Evolutionary conservation across 805 yeast genomes (phyloP), one percentile per base, ranked within the genome.

Genomic region (Sugiyamaella chiloensis): DNA sequence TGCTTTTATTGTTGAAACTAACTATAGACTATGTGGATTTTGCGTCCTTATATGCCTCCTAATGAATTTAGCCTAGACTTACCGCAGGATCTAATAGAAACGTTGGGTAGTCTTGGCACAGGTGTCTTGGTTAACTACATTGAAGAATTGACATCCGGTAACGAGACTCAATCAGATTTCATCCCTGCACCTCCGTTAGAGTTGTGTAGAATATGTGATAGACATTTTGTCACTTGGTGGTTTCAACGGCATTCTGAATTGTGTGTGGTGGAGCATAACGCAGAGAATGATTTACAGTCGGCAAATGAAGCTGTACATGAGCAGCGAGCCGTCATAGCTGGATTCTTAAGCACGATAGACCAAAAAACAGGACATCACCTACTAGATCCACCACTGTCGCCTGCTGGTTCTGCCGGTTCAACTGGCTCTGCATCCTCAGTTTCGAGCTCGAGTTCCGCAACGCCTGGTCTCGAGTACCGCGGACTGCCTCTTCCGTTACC

Each of bases 11-110:
- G 14, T 2, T 20, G n/a, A n/a, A n/a, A n/a, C n/a, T n/a, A n/a
- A n/a, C n/a, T n/a, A n/a, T n/a, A n/a, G n/a, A 81, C 96, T 1
- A 86, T 93, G 86, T 91, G 98, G 98, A 81, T 91, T 3, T 74
- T 93, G 4, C 83, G 86, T 57, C 95, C 95, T 2, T 84, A 82
- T 64, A 69, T 73, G 2, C 83, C 82, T 31, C 69, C 85, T 2
- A 78, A 81, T 46, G 73, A 76, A 2, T 67, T 83, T 21, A 80
- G 80, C 44, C 70, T 87, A 30, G 83, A 85, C 45, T 67, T 91
- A 32, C 95, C 96, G 0, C 72, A 70, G 8, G 77, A 76, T 19
- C 71, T 93, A 23, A 77, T 82, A n/a, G 80, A 83, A 49, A 75
- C 83, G 23, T 72, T 93, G 5, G 98, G 99, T 0, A 34, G 37